Evolutionary conservation across 2,329 filamentous ascomycete species (phyloP).

Genomic region (Cytospora piceae): DNA sequence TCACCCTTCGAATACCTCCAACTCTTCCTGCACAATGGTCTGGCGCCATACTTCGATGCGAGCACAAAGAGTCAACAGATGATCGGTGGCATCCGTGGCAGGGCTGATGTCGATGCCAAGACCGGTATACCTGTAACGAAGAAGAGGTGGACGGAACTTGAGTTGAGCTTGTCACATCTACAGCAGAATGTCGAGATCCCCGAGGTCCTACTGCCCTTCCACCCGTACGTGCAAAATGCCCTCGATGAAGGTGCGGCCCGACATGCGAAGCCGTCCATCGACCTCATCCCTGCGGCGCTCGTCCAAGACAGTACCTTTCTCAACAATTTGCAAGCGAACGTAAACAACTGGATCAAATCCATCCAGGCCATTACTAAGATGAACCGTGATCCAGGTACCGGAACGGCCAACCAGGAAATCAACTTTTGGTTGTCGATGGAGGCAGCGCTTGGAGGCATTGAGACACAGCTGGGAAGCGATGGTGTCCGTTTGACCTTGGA

Average conservation of each 20-base stretch:
- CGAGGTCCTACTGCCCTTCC: conserved; percentile 83
- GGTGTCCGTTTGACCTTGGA: conserved; percentile 91
- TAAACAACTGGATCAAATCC: conserved; percentile 98
- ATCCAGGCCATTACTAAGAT: conserved; percentile 97
- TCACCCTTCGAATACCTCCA: conserved; percentile 93
- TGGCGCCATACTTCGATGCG: conserved; percentile 97
- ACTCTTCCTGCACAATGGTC: conserved; percentile 85
- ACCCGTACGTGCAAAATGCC: conserved; percentile 84
- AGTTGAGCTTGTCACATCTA: conserved; percentile 85
- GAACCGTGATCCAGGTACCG: conserved; percentile 76
- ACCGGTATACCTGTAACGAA: conserved; percentile 96
- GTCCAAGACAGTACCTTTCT: conserved; percentile 89
- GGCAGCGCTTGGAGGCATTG: conserved; percentile 86
- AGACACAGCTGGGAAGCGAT: conserved; percentile 83
- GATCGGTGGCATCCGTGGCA: conserved; percentile 66
- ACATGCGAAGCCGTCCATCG: conserved; percentile 71
- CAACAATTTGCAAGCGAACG: conserved; percentile 89
- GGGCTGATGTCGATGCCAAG: conserved; percentile 86
- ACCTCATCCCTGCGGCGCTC: conserved; percentile 75
- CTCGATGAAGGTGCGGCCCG: conserved; percentile 75
- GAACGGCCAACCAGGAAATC: conserved; percentile 92
- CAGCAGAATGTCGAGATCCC: conserved; percentile 99
- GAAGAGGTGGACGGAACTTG: conserved; percentile 93
- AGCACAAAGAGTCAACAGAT: conserved; percentile 83
- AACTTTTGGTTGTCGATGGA: conserved; percentile 99